Base-by-base conservation (phyloP, 2,329 filamentous ascomycete species). In the Penicillium rolfsii region DNA sequence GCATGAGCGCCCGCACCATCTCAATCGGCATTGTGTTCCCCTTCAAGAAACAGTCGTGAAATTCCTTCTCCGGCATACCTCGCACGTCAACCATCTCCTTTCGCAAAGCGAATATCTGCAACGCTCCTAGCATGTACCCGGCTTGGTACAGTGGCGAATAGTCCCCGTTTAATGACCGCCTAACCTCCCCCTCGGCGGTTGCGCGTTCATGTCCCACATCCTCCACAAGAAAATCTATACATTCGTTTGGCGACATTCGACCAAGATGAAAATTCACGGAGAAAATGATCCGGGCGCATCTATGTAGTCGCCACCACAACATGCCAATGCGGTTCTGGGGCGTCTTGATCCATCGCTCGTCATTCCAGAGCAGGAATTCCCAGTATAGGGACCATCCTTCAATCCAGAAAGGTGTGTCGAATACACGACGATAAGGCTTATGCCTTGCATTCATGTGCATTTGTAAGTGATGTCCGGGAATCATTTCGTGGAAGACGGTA, bases 351-450 rank as follows among this genome's bases (percentile, higher is more conserved):
- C 86, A 87, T 64, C 81, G 79, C 33, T 78, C 78, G 30, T 82
- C 77, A 45, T 83, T 72, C 84, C 84, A 88, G 16, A 88, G 76
- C 19, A 85, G 69, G 66, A 86, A 76, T 73, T 87, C 85, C 85
- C 85, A 87, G 69, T 87, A 87, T 64, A 86, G 79, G 9, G 85
- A 82, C 84, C 85, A 87, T 19, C 85, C 85, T 70, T 87, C 85
- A 40, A 85, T 80, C 74, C 80, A 86, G 67, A 87, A 87, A 0
- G 84, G 83, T 0, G 85, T 87, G 33, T 76, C 71, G 70, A 87
- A 87, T 6, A 86, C 66, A 22, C 71, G 70, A 5, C 85, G 80
- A 70, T 87, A 83, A 2, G 80, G 78, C 19, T 77, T 78, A 60
- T 80, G 71, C 6, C 85, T 79, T 14, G 75, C 71, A 16, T 78